These are phyloP conservation scores for Trichoderma polysporum DNA, from an alignment of 2,329 filamentous ascomycete genomes.

Conservation along the genomic window DNA sequence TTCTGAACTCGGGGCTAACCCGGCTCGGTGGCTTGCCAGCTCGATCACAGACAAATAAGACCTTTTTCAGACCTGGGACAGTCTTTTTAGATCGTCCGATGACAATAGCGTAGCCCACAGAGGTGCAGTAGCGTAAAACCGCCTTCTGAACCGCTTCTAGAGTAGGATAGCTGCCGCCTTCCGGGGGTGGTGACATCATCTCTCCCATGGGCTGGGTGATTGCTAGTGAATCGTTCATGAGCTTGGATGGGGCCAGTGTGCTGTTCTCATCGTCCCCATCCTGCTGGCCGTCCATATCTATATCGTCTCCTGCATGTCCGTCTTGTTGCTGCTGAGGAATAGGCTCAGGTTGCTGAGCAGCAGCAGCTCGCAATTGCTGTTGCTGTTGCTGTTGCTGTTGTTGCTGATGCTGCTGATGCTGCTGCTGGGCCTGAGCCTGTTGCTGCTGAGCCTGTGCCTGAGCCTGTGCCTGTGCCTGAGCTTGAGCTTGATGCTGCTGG, in stretches of 20 bases:
- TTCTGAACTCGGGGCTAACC: slow-evolving; percentile 63
- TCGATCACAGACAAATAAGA: slow-evolving; percentile 65
- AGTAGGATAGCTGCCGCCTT: slow-evolving; percentile 63
- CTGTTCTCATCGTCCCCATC: slow-evolving; percentile 48
- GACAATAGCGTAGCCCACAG: slow-evolving; percentile 66
- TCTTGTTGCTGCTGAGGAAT: slow-evolving; percentile 43
- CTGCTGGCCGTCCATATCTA: slow-evolving; percentile 53
- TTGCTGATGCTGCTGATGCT: slow-evolving; percentile 29
- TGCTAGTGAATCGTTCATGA: slow-evolving; percentile 49
- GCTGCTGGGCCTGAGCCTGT: slow-evolving; percentile 29
- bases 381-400: slow-evolving; percentile 29
- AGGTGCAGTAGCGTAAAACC: slow-evolving; percentile 64
- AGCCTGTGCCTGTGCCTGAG: slow-evolving; percentile 21
- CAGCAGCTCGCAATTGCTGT: slow-evolving; percentile 26
- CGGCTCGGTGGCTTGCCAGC: slow-evolving; percentile 62
- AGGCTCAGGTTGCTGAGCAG: slow-evolving; percentile 38
- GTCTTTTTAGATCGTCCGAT: slow-evolving; percentile 69
- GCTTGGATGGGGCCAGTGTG: slow-evolving; percentile 46
- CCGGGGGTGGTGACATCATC: slow-evolving; percentile 63
- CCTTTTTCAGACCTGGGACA: slow-evolving; percentile 65
- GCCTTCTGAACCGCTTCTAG: slow-evolving; percentile 65
- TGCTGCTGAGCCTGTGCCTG: slow-evolving; percentile 22
- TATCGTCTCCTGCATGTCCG: slow-evolving; percentile 46
- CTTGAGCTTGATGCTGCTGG: slow-evolving; percentile 2
- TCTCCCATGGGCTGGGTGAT: slow-evolving; percentile 56